Base-by-base conservation (phyloP, 345 rosid genomes). In the Eucalyptus sp. region DNA sequence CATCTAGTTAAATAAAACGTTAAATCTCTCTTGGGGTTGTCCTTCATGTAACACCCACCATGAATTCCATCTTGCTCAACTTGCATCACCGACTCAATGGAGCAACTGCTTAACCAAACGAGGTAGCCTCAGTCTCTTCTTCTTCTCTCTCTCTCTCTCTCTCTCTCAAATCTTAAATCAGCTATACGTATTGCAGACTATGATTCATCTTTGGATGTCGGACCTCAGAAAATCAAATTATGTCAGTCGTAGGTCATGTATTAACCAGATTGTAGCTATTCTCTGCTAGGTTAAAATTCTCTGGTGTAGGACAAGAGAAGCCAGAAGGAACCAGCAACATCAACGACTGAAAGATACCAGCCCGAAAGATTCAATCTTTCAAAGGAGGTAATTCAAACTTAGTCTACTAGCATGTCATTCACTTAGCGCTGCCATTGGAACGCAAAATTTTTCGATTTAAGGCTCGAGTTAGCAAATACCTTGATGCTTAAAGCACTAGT, bases 331-430 rank as follows among this genome's bases (percentile, higher is more conserved):
- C 89, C n/a, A 43, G 87, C 91, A 90, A 89, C 51, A 3, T 16
- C 37, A 91, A 80, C 84, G 92, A 87, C 14, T 86, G 88, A 88
- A 87, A 90, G 88, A 80, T 88, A 31, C 88, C 91, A 49, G 56
- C 87, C 49, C 93, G 86, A 52, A 93, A 91, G 68, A 88, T 92
- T 64, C 88, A 14, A 54, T 91, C 94, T 50, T 92, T 91, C 87
- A 90, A 91, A 91, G 94, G 90, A 93, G 93, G 94, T 95, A 88
- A 11, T 25, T 13, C 20, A 17, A 43, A 43, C 56, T 33, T 37
- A 17, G 66, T 44, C 16, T 41, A 9, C 5, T 52, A 13, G 54
- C 16, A 50, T 41, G 86, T 29, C 43, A 22, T 18, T 71, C 76
- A 22, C 41, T n/a, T 18, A 41, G 83, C 27, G 48, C 15, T 37